Conservation (phyloP, 2,329 filamentous ascomycete genomes). For the Fusarium chuoi region DNA sequence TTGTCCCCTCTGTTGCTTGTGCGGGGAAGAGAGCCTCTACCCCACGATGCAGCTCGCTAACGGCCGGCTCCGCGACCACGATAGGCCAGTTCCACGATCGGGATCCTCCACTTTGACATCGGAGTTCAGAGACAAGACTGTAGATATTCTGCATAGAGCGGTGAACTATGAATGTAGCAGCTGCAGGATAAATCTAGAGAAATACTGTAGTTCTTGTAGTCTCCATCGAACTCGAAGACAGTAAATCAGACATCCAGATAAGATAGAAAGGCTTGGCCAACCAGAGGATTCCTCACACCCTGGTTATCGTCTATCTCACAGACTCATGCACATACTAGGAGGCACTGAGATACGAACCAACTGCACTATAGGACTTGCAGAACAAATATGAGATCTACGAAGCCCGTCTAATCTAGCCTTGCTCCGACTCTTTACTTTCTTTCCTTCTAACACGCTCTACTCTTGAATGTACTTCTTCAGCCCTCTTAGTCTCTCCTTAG, state of each 20-base stretch:
- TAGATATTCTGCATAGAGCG: neutral
- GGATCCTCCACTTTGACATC: conserved; percentile 42
- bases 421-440: neutral
- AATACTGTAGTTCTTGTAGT: neutral
- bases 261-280: neutral
- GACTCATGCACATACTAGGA: neutral
- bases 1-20: neutral
- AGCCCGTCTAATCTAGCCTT: conserved; percentile 11
- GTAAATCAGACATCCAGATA: neutral
- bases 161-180: neutral
- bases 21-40: conserved; percentile 38
- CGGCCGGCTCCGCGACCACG: conserved; percentile 48
- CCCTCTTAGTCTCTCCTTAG: conserved; percentile 78
- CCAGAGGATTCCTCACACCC: neutral
- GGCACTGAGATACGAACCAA: neutral
- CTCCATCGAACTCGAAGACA: neutral
- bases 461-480: conserved; percentile 75
- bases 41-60: conserved; percentile 34
- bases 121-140: conserved; percentile 26
- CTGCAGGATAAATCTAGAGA: neutral
- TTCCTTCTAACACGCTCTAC: conserved; percentile 11
- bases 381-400: conserved; percentile 3
- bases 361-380: neutral
- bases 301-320: neutral
- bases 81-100: conserved; percentile 42